Evolutionary conservation across 495 filamentous ascomycete genomes (phyloP), one percentile per base, ranked within the genome.

Genomic region (Lasiosphaeriaceae sp.): DNA sequence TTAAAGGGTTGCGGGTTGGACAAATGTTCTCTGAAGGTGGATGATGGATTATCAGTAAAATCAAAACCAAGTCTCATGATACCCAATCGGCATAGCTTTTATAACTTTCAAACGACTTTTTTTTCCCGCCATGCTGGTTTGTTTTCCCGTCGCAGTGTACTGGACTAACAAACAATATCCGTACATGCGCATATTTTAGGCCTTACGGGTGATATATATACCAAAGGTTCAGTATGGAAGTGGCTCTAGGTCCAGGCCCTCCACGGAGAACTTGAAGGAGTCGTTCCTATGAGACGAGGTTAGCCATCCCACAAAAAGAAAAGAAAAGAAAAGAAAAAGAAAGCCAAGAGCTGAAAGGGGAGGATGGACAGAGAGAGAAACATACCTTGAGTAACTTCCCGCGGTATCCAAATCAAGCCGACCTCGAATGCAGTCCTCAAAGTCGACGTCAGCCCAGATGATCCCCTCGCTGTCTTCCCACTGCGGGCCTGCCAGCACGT

Each of bases 401-500:
- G 86, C 88, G 50, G 89, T 81, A 69, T 94, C 90, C 26, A 86
- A 59, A 66, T 86, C 83, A 65, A 86, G 50, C 58, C 82, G 72
- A 11, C 76, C 80, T 3, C 77, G 65, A 34, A 85, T 64, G 52
- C 76, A 79, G 52, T 83, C 81, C 0, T 81, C 69, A 35, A 81
- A 75, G 47, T 78, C 79, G 3, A 82, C 74, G 22, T 79, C 76
- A 0, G 72, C 73, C 46, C 66, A 74, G 46, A 83, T 63, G 11
- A 80, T 58, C 0, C 75, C 74, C 20, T 74, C 64, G 7, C 92
- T 85, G 34, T 86, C 83, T 53, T 94, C 89, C 90, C 90, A 96
- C 50, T 95, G 72, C 1, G 93, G 93, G 0, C 90, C 91, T 0
- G 81, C 83, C 0, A 96, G 68, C 3, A 92, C 81, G 3, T 92